Conservation (phyloP, 495 filamentous ascomycete genomes). For the Xylaria cubensis region DNA sequence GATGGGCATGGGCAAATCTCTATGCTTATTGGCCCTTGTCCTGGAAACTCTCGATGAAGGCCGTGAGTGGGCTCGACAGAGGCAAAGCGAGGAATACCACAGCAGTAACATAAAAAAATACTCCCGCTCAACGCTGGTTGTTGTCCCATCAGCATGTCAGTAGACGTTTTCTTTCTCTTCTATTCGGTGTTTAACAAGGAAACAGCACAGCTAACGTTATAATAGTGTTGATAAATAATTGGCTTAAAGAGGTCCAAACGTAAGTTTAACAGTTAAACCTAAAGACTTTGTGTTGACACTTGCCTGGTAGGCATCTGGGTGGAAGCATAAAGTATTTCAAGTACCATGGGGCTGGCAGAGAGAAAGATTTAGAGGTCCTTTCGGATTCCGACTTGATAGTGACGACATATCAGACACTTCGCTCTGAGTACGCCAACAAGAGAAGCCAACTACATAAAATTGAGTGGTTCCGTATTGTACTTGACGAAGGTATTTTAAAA, state of each 20-base stretch:
- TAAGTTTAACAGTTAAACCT: background rate
- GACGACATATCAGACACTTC: slow-evolving; percentile 47
- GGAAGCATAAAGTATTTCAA: slow-evolving; percentile 28
- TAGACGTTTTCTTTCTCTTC: background rate
- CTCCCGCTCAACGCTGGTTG: slow-evolving; percentile 51
- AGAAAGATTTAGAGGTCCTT: slow-evolving; percentile 28
- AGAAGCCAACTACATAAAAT: slow-evolving; percentile 32
- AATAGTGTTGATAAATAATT: slow-evolving; percentile 14
- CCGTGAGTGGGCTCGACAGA: slow-evolving; percentile 53
- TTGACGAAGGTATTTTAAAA: slow-evolving; percentile 48
- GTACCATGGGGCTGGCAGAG: slow-evolving; percentile 38
- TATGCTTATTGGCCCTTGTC: slow-evolving; percentile 47
- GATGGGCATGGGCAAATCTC: slow-evolving; percentile 57
- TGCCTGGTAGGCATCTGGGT: slow-evolving; percentile 22
- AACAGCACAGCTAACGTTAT: background rate
- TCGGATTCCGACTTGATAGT: slow-evolving; percentile 44
- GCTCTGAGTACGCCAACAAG: slow-evolving; percentile 32
- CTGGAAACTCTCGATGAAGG: slow-evolving; percentile 36
- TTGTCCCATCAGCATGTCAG: slow-evolving; percentile 47
- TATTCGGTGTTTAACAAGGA: background rate
- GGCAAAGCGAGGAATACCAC: background rate
- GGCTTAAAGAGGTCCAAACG: slow-evolving; percentile 9
- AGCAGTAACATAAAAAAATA: slow-evolving; percentile 17
- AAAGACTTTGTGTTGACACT: background rate
- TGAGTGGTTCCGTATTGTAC: slow-evolving; percentile 46